Percentiles rank a stretch among this genome's conserved stretches.
These are phyloP conservation scores for Yamadazyma atlantica DNA, from an alignment of 1,139 yeast species.

Conservation along the genomic window DNA sequence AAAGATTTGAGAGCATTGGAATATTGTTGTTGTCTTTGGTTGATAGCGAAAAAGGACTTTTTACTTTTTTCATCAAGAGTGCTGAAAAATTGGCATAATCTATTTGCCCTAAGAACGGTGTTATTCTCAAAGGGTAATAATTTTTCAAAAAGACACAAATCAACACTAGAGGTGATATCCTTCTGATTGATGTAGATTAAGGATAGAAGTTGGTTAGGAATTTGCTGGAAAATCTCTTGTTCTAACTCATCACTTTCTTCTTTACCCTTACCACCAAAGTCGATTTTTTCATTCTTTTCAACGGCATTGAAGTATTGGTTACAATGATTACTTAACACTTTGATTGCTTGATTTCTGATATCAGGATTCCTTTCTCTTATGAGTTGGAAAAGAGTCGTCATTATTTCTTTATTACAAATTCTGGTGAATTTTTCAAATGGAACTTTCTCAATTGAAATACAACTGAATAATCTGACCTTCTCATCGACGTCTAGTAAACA, in stretches of 20 bases:
- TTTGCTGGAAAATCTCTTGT: conserved; percentile 32
- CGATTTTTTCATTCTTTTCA: conserved; percentile 19
- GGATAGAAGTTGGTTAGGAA: conserved; percentile 68
- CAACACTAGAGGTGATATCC: conserved; percentile 68
- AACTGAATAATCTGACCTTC: conserved; percentile 64
- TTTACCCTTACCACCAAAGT: conserved; percentile 29
- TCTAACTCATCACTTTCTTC: conserved; percentile 40
- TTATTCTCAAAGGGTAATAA: conserved; percentile 58
- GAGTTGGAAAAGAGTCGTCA: conserved; percentile 58
- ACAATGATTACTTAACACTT: conserved; percentile 56
- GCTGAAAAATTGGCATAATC: conserved; percentile 51
- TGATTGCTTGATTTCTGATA: conserved; percentile 64
- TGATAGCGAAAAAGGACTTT: conserved; percentile 66
- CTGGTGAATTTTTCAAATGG: conserved; percentile 43
- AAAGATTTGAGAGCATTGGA: conserved; percentile 41
- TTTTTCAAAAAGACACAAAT: conserved; percentile 56
- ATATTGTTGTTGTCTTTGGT: conserved; percentile 64
- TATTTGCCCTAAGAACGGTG: conserved; percentile 44
- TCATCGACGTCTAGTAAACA: conserved; percentile 78
- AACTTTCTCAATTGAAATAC: conserved; percentile 44
- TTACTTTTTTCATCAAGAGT: conserved; percentile 57
- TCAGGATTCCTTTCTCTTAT: conserved; percentile 67
- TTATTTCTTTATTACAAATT: conserved; percentile 46
- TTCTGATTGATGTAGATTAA: conserved; percentile 75
- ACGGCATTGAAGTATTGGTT: conserved; percentile 27